Base-by-base conservation (phyloP, 306 rosid species). In the Begonia loranthoides region DNA sequence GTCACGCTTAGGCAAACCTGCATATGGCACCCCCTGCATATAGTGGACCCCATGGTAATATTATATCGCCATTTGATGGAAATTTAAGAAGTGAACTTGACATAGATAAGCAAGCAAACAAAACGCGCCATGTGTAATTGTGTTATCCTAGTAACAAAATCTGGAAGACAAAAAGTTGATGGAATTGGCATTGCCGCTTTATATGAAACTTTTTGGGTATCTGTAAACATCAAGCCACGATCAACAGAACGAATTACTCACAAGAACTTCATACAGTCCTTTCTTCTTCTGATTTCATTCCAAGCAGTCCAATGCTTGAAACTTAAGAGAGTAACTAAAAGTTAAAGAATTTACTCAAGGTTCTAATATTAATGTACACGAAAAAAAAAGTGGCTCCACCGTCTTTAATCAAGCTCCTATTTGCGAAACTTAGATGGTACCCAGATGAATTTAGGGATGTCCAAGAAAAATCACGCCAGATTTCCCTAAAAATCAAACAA, bases 1-100 rank as follows among this genome's bases (percentile, higher is more conserved):
- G 77, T 86, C 99, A 34, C 82, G 82, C 73, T 81, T 78, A 47
- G 93, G 99, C 66, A 92, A 69, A 57, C 76, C 74, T 61, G 94
- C 76, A 83, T 78, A 73, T 24, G 85, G 81, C 58, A 86, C 84
- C 54, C 84, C 83, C 99, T 92, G 69, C 67, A 69, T 70, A 67
- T 63, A 62, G 70, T 45, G 76, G 65, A 58, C 53, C 44, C 48
- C 56, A 51, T 19, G 48, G 49, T 70, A 54, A 69, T 56, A 51
- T 47, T 40, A 21, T n/a, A 10, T 16, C 1, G 33, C 40, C 17
- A 54, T 45, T 33, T 45, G 45, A 24, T 21, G 19, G 44, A 9
- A 43, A 10, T 43, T 10, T 43, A n/a, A 61, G 55, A 60, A 38
- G 17, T 1, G 4, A 44, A 11, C 15, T 44, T 44, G 15, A 47